Percentiles rank a stretch among this genome's conserved stretches.
Conservation (phyloP, 305 asterid genomes). For the Ilex paraguariensis region DNA sequence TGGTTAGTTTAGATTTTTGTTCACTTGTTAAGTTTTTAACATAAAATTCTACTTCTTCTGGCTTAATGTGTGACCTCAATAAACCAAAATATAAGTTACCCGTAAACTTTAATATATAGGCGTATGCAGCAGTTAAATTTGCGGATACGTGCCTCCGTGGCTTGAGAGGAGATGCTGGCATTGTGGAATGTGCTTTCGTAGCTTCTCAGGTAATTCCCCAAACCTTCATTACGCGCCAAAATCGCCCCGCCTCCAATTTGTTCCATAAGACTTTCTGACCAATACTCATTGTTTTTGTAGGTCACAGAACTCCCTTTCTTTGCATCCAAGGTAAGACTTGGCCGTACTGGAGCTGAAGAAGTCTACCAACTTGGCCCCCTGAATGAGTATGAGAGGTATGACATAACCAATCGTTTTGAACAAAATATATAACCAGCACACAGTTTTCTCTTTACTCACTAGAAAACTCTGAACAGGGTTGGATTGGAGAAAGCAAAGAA, state of each 20-base stretch:
- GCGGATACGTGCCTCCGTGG: constrained; percentile 93
- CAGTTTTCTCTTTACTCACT: not conserved
- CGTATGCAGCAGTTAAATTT: constrained; percentile 92
- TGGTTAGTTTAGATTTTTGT: constrained; percentile 39
- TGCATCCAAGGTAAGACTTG: constrained; percentile 71
- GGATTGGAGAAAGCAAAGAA: constrained; percentile 87
- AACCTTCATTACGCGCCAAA: not conserved
- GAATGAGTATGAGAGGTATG: constrained; percentile 83
- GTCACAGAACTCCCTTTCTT: constrained; percentile 87
- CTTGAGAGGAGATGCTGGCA: constrained; percentile 75
- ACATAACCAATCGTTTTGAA: not conserved
- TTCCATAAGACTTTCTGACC: constrained; percentile 9
- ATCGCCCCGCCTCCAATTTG: not conserved
- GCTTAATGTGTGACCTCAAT: no score
- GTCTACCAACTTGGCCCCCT: constrained; percentile 74
- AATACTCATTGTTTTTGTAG: constrained; percentile 24
- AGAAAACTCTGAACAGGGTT: constrained; percentile 31
- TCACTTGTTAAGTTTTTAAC: not conserved
- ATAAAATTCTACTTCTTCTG: not conserved
- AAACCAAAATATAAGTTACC: no score
- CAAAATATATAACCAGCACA: no score
- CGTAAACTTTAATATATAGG: constrained; percentile 23
- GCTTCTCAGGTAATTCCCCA: constrained; percentile 54
- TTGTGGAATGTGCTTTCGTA: constrained; percentile 81
- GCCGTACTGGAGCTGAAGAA: constrained; percentile 88